Base-by-base conservation (phyloP, 305 asterid species). In the Rubia peregrina region DNA sequence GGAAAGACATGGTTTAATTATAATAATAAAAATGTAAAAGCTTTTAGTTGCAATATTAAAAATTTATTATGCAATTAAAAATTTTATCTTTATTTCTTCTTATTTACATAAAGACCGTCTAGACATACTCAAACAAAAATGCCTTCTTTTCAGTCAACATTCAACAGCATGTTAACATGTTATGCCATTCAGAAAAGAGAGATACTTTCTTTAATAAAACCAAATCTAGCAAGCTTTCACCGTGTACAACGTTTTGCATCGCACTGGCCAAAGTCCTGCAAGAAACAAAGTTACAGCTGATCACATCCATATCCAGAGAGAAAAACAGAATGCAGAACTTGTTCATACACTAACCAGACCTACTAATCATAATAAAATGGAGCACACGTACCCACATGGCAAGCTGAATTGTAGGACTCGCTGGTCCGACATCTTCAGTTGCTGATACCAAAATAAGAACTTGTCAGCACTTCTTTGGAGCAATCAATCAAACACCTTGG, bases 211-310 rank as follows among this genome's bases (percentile, higher is more conserved):
- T 87, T 93, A 82, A 93, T 79, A 66, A 89, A 81, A 76, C 95
- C 95, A 77, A 93, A 93, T 81, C 98, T 85, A 38, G 98, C 92
- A 82, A 93, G 98, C 80, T 93, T 93, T 77, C 97, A 91, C 24
- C 97, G 96, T 2, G 98, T 93, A 81, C 98, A 93, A 81, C 86
- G 91, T 87, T 93, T 93, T 21, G 96, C 88, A 80, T 93, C 98
- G 68, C 98, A 93, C 78, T 93, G 98, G 17, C 92, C 95, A 79
- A 93, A 93, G 86, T 90, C 98, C 96, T 89, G 83, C 38, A 74
- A 43, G 9, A 73, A 70, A 60, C 51, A 65, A 59, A 69, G 5
- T 3, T 33, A 36, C 36, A 62, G 24, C 5, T 62, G 13, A 65
- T 21, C 40, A 11, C 40, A 51, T 6, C 46, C 13, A 56, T 68